Base-by-base conservation (phyloP, 768 basidiomycete genomes). In the Trichaptum fuscoviolaceum region DNA sequence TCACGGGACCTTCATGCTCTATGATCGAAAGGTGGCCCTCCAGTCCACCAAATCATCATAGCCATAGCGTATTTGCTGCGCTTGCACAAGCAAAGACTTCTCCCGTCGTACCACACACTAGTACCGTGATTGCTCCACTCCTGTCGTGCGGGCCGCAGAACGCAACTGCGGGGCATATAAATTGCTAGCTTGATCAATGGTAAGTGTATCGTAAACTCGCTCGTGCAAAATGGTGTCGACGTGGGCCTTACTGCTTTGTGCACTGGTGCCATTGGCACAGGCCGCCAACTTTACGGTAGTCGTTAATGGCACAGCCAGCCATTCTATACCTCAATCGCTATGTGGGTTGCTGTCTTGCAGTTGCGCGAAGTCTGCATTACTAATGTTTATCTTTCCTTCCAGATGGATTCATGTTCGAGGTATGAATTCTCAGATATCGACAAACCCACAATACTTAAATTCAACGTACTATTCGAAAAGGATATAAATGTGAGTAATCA, bases 321-420 rank as follows among this genome's bases (percentile, higher is more conserved):
- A 86, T 73, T 64, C 77, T 0, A 83, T 86, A 42, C 85, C 85
- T 7, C 78, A 80, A 0, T 81, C 83, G 4, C 71, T 87, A 57
- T 86, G 86, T 86, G 69, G 69, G 84, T 77, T 10, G 8, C 9
- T 34, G 20, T 34, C 8, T 30, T 15, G 17, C 27, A 58, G 23
- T 23, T 10, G 1, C 18, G 34, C 42, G 10, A 63, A 10, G 58
- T 20, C 35, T 30, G 35, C n/a, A n/a, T 20, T 5, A 12, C 35
- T 66, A 20, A 64, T 24, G 12, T 24, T 61, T 24, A 42, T 58
- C 62, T 34, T 20, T 12, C 67, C n/a, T 58, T 24, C 2, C 65
- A 85, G 85, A 79, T 70, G 85, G 85, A 7, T 77, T 82, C 65
- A 87, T 87, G 85, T 88, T 84, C 62, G 87, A 89, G 79, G 86